Evolutionary conservation across 2,329 filamentous ascomycete species (phyloP).

Genomic region (Shiraia sp.): DNA sequence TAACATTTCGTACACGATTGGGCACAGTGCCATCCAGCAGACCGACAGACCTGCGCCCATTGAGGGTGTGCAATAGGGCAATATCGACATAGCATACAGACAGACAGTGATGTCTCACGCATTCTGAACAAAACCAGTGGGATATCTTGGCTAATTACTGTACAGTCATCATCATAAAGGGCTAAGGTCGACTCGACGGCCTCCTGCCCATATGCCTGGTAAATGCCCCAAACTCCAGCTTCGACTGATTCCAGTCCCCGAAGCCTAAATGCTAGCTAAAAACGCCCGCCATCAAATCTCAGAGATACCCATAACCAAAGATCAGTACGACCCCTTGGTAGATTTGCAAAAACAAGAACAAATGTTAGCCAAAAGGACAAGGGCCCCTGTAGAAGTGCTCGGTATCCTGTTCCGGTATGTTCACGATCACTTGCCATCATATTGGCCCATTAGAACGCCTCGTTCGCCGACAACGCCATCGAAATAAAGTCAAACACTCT

Average conservation of each 20-base stretch:
- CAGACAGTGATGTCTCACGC: not conserved
- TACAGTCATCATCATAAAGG: constrained; percentile 14
- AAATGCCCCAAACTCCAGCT: constrained; percentile 3
- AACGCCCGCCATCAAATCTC: not conserved
- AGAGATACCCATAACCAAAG: not conserved
- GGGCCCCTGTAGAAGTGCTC: not conserved
- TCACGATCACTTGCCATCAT: not conserved
- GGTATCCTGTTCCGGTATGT: not conserved
- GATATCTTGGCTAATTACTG: constrained; percentile 5
- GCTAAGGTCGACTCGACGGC: not conserved
- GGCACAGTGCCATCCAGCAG: no score
- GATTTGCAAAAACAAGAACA: not conserved
- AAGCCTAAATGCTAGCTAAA: constrained; percentile 2
- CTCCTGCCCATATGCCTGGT: constrained; percentile 1
- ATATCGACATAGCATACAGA: not conserved
- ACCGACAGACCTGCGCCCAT: no score
- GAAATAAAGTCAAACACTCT: not conserved
- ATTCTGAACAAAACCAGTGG: not conserved
- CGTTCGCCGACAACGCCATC: not conserved
- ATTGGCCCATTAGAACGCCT: not conserved
- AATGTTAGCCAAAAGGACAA: not conserved
- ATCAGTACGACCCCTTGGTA: not conserved
- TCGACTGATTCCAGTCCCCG: constrained; percentile 1
- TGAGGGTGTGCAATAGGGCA: not conserved
- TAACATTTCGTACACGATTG: no score